These are phyloP conservation scores for Fraxinus sp. DNA, from an alignment of 305 asterid genomes.

Conservation along the genomic window DNA sequence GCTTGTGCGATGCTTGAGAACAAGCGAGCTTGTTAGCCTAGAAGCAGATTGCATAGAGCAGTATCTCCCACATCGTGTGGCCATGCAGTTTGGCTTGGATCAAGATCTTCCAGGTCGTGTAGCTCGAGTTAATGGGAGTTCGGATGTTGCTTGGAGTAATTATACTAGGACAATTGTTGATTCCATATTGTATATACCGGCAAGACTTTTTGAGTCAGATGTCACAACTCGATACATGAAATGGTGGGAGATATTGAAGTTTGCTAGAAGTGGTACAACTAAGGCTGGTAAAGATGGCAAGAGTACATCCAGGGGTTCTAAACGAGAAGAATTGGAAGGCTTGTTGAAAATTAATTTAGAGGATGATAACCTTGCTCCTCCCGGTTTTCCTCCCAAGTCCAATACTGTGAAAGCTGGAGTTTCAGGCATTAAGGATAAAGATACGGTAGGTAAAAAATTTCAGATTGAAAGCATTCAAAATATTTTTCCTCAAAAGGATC, in stretches of 20 bases:
- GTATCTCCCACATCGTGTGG: conserved; percentile 46
- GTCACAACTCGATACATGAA: conserved; percentile 33
- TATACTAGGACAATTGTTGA: conserved; percentile 34
- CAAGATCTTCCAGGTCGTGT: conserved; percentile 44
- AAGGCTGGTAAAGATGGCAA: neutral
- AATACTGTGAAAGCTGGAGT: neutral
- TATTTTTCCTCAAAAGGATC: neutral
- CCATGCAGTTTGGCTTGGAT: conserved; percentile 53
- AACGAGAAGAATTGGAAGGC: neutral
- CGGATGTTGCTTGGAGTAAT: conserved; percentile 37
- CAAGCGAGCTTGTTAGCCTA: conserved; percentile 33
- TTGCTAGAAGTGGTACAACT: neutral
- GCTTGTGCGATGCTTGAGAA: conserved; percentile 32
- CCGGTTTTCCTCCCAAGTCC: conserved; percentile 5
- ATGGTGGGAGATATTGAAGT: conserved; percentile 33
- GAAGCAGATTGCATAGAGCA: conserved; percentile 27
- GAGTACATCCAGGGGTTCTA: neutral
- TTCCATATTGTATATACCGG: conserved; percentile 31
- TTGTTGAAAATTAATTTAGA: neutral
- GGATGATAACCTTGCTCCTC: neutral
- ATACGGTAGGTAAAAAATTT: neutral
- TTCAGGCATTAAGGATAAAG: neutral
- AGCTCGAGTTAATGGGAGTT: conserved; percentile 13
- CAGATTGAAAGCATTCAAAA: neutral
- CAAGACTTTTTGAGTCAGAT: conserved; percentile 27